Base-by-base conservation (phyloP, 495 filamentous ascomycete genomes). In the Xylaria intraflava region DNA sequence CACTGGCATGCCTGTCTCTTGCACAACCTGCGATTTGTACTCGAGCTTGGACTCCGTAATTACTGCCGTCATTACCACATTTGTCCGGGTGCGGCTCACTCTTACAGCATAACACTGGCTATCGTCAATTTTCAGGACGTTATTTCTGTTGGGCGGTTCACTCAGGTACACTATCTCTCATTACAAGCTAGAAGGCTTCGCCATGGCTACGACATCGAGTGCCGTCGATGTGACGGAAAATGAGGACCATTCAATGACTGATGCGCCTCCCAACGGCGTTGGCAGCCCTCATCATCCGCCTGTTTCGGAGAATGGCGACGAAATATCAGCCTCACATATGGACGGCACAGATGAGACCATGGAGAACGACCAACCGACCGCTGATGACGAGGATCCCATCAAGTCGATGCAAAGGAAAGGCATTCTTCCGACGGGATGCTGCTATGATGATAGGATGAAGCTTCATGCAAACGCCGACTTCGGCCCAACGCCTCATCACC, bases 381-480 rank as follows among this genome's bases (percentile, higher is more conserved):
- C 3, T 22, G 57, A 57, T 6, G 58, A 38, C 7, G 46, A 57
- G 6, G 49, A 54, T 14, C 31, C 51, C 3, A 35, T 60, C 6
- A 45, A 50, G 26, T 49, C 24, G 2, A 46, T 66, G 23, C 53
- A 42, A 12, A 57, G 65, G 17, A 65, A 65, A 39, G 62, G 69
- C 17, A 35, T 67, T 22, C 69, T 90, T 42, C 70, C 88, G 4
- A 86, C 88, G 7, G 84, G 94, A 31, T 78, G 86, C 39, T 93
- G 89, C 58, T 98, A 96, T 66, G 93, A 98, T 71, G 79, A 82
- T 22, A 82, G 90, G 17, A 98, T 98, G 93, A 87, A 90, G 47
- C 84, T 87, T 55, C 93, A 98, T 62, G 84, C 84, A 31, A 94
- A 95, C 60, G 79, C 89, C 5, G 81, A 86, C 57, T 78, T 69